Base-by-base conservation (phyloP, 2,329 filamentous ascomycete species). In the Hypoxylon sp. region DNA sequence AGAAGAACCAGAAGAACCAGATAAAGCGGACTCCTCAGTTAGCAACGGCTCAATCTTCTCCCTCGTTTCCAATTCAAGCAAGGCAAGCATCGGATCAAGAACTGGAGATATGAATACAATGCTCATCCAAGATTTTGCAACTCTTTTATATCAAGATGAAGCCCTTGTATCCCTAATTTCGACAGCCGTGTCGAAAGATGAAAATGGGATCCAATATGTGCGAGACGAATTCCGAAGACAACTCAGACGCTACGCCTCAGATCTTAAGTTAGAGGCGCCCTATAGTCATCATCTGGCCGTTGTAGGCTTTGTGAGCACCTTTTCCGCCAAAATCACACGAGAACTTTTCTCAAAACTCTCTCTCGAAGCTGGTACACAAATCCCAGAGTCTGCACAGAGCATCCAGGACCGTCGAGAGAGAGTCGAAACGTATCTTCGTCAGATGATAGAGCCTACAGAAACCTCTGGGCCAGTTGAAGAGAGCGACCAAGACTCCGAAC, bases 401-500 rank as follows among this genome's bases (percentile, higher is more conserved):
- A 5, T 23, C 9, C 2, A 1, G 30, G 14, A 17, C 23, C 10
- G n/a, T n/a, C 32, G 21, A 23, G 34, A 43, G 2, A 17, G 2
- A n/a, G 13, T 53, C 9, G 11, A 43, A 23, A 6, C 2, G 28
- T 41, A 50, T 6, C 9, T 59, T 13, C 23, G 9, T 1, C 32
- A 21, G n/a, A 17, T 7, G 5, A 6, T 23, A 5, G 14, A 2
- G 23, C 13, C 17, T 25, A 7, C 19, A 2, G n/a, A 59, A 9
- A 21, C 32, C 13, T 2, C 6, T 50, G 32, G 32, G 7, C 7
- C 14, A 2, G 4, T 17, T 5, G 56, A 50, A 4, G 45, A 50
- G 19, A 50, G 56, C 17, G 45, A 43, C 7, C 32, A 50, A 17
- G 56, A 30, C 56, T 59, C 56, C 13, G 7, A n/a, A n/a, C 32